Evolutionary conservation across 148 eudicot genomes (phyloP).

Genomic region (Silene uniflora): DNA sequence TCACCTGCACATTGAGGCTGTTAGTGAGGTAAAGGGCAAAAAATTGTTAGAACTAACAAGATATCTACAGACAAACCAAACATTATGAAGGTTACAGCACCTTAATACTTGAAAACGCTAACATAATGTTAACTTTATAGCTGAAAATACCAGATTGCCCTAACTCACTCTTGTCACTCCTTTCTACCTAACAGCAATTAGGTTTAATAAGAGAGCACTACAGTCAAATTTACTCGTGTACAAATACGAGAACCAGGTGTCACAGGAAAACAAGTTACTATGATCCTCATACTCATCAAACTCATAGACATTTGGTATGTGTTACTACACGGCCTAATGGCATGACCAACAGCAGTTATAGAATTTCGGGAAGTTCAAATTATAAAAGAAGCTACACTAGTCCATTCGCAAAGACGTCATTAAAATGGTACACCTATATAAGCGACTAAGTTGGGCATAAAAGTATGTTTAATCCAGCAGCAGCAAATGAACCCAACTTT

Average conservation of each 20-base stretch:
- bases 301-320: no score
- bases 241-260: no score
- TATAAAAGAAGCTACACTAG: not conserved
- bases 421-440: no score
- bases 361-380: no score
- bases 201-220: not conserved
- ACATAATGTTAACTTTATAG: not conserved
- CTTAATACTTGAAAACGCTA: not conserved
- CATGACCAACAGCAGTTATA: no score
- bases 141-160: not conserved
- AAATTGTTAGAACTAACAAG: not conserved
- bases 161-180: no score
- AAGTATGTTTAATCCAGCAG: not conserved
- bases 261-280: no score
- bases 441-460: not conserved
- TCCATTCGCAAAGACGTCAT: no score
- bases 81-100: not conserved
- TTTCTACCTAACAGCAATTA: no score
- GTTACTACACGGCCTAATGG: no score
- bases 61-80: not conserved
- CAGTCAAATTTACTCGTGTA: no score
- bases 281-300: no score
- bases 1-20: conserved; percentile 28
- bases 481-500: not conserved
- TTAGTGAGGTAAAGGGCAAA: not conserved